Conservation (phyloP, 2,329 filamentous ascomycete genomes). For the Alternaria solani region DNA sequence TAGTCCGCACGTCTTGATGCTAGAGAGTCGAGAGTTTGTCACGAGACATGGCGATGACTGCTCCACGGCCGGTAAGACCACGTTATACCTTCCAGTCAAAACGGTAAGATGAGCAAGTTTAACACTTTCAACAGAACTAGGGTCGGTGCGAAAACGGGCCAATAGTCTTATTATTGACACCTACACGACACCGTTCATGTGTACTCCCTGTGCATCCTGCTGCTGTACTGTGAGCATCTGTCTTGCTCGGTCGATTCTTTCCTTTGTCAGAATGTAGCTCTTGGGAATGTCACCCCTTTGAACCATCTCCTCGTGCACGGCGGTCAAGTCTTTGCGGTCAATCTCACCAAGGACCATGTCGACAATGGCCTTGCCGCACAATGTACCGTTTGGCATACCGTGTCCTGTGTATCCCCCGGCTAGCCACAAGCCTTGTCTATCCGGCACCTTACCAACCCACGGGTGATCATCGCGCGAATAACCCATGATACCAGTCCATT, state of each 20-base stretch:
- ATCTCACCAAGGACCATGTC: slow-evolving; percentile 61
- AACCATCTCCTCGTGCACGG: slow-evolving; percentile 44
- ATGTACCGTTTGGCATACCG: slow-evolving; percentile 77
- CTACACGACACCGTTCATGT: slow-evolving; percentile 40
- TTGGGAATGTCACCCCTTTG: slow-evolving; percentile 46
- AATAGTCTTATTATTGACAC: background rate
- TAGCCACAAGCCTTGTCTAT: slow-evolving; percentile 66
- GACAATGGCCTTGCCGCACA: slow-evolving; percentile 70
- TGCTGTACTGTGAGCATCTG: slow-evolving; percentile 44
- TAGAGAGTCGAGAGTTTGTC: background rate
- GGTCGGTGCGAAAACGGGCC: background rate
- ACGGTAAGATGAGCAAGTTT: background rate
- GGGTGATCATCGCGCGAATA: slow-evolving; percentile 70
- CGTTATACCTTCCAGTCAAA: background rate
- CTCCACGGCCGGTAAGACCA: background rate
- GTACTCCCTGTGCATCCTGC: slow-evolving; percentile 40
- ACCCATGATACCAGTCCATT: slow-evolving; percentile 85
- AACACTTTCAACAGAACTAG: background rate
- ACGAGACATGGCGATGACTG: background rate
- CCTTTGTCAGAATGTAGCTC: slow-evolving; percentile 49
- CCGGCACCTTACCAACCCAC: slow-evolving; percentile 75
- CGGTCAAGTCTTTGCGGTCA: slow-evolving; percentile 43
- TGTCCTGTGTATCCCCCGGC: slow-evolving; percentile 75
- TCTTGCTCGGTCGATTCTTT: slow-evolving; percentile 45
- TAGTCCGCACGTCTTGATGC: background rate